Conservation (phyloP, 352 stramenopile genomes). For the Phytopythium chamaehyphon region DNA sequence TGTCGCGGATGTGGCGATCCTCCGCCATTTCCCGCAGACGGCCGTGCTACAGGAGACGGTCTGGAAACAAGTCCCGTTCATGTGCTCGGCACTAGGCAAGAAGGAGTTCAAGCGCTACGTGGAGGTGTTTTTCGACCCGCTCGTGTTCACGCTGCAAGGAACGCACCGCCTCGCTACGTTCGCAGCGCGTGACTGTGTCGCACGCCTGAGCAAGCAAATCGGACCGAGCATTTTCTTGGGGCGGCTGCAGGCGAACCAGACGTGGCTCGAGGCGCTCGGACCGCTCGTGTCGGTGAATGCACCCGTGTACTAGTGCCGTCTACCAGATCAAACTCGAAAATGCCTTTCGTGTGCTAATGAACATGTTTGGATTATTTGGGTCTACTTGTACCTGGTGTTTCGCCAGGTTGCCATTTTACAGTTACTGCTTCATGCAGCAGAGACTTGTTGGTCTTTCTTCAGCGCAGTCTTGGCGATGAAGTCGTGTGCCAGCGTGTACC, state of each 20-base stretch:
- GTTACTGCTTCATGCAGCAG: neutral
- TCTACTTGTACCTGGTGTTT: neutral
- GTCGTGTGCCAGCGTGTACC: slow-evolving; percentile 58
- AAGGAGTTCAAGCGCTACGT: slow-evolving; percentile 81
- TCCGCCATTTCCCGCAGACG: slow-evolving; percentile 75
- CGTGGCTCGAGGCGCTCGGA: slow-evolving; percentile 54
- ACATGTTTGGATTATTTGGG: neutral
- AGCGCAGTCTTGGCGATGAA: slow-evolving; percentile 42
- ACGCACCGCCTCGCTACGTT: slow-evolving; percentile 63
- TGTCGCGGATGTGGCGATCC: slow-evolving; percentile 67
- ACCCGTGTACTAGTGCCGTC: slow-evolving; percentile 16
- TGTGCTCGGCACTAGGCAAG: slow-evolving; percentile 75
- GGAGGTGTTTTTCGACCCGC: slow-evolving; percentile 80
- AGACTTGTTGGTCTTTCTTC: neutral
- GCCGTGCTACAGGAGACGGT: slow-evolving; percentile 76
- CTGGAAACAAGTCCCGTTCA: slow-evolving; percentile 78
- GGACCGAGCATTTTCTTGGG: slow-evolving; percentile 81
- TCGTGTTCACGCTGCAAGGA: slow-evolving; percentile 77
- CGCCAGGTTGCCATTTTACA: neutral
- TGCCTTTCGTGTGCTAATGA: neutral
- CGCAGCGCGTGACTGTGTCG: slow-evolving; percentile 72
- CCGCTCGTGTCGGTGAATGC: slow-evolving; percentile 31
- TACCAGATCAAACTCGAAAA: neutral
- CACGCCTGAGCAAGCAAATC: slow-evolving; percentile 71
- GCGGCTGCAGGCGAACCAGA: slow-evolving; percentile 60